These are phyloP conservation scores for Aspergillus texensis DNA, from an alignment of 2,329 filamentous ascomycete species.

Conservation along the genomic window DNA sequence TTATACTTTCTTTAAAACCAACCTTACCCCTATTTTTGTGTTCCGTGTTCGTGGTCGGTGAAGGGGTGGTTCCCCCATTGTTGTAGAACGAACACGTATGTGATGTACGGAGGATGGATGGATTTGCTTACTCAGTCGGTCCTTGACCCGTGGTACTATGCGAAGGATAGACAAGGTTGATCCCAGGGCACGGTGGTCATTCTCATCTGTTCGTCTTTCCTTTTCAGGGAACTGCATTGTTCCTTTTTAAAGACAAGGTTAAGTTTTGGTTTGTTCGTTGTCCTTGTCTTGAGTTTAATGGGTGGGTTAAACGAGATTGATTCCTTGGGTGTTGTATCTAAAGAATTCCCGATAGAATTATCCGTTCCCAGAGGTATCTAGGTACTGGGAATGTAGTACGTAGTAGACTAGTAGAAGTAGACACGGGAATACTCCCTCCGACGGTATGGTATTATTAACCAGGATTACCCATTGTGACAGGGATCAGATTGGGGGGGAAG, in stretches of 20 bases:
- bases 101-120: too few species aligned
- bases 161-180: background rate
- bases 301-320: background rate
- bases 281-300: background rate
- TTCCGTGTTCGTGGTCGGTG: background rate
- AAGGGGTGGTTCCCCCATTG: background rate
- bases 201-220: constrained; percentile 8
- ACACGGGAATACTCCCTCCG: background rate
- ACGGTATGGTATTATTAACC: background rate
- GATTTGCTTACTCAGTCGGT: too few species aligned
- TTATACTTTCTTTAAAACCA: background rate
- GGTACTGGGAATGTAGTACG: too few species aligned
- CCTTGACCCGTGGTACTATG: background rate
- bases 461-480: too few species aligned
- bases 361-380: too few species aligned
- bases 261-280: background rate
- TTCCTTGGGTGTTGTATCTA: background rate
- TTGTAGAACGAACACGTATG: background rate
- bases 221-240: background rate
- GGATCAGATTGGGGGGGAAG: too few species aligned
- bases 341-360: background rate
- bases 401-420: too few species aligned
- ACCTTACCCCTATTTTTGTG: background rate
- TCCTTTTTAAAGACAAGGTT: constrained; percentile 6
- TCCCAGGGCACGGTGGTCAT: background rate